Conservation (phyloP, 805 yeast genomes). For the Wickerhamiella azyma region DNA sequence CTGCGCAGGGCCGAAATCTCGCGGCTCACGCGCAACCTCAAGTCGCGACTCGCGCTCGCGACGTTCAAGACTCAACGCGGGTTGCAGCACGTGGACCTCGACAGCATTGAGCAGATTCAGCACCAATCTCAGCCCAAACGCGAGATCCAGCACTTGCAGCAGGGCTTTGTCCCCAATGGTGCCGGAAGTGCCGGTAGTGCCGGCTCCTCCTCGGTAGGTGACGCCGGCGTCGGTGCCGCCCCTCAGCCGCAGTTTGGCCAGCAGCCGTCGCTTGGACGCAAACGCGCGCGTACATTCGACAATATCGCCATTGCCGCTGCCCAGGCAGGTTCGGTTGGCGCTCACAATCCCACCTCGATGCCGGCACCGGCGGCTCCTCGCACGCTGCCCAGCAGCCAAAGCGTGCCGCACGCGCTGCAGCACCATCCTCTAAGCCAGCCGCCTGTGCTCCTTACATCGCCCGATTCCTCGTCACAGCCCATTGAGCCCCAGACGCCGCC, state of each 20-base stretch:
- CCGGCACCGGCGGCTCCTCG: constrained; percentile 10
- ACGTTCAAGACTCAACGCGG: constrained; percentile 30
- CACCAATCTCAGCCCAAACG: background rate
- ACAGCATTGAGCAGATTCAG: constrained; percentile 22
- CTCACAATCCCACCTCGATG: constrained; percentile 4
- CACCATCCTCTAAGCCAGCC: constrained; percentile 1
- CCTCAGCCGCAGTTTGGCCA: too few relatives aligned
- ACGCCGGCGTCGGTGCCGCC: too few relatives aligned
- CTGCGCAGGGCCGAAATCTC: constrained; percentile 31
- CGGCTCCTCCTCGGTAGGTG: too few relatives aligned
- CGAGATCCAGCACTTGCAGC: constrained; percentile 2
- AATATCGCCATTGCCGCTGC: constrained; percentile 2
- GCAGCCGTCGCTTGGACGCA: too few relatives aligned
- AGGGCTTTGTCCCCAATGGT: constrained; percentile 3
- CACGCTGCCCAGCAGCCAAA: constrained; percentile 7
- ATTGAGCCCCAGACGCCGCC: constrained; percentile 10
- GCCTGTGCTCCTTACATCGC: constrained; percentile 1
- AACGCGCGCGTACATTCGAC: constrained; percentile 9
- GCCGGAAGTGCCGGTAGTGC: too few relatives aligned
- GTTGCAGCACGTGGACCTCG: constrained; percentile 26
- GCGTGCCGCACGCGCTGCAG: constrained; percentile 2
- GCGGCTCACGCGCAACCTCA: constrained; percentile 29
- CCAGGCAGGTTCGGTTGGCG: constrained; percentile 5
- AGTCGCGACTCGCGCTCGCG: constrained; percentile 31
- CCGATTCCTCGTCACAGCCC: background rate